These are phyloP conservation scores for Alternaria burnsii DNA, from an alignment of 2,329 filamentous ascomycete species.

Conservation along the genomic window DNA sequence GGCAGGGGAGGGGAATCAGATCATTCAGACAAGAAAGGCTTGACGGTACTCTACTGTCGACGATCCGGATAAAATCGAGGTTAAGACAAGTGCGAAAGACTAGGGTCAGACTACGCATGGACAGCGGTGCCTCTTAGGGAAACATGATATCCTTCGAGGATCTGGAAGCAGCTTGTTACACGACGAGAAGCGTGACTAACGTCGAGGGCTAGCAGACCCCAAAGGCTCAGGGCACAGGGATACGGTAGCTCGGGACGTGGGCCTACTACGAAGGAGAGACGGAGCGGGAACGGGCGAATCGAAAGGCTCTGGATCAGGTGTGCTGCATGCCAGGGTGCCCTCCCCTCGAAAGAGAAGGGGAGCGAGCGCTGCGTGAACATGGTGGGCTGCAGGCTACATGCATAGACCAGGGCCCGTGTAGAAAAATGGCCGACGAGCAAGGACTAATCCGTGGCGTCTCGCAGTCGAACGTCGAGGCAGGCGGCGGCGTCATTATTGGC, in stretches of 20 bases:
- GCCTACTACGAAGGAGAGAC: conserved; percentile 47
- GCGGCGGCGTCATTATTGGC: conserved; percentile 49
- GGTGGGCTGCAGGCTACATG: conserved; percentile 43
- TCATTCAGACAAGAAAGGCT: conserved; percentile 51
- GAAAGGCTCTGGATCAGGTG: conserved; percentile 47
- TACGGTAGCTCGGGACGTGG: conserved; percentile 54
- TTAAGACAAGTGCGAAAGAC: conserved; percentile 47
- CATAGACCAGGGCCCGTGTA: conserved; percentile 48
- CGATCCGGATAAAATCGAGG: conserved; percentile 54
- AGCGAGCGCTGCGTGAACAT: conserved; percentile 46
- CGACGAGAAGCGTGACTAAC: conserved; percentile 51
- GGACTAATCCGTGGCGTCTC: conserved; percentile 50
- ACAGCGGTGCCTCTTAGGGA: conserved; percentile 46
- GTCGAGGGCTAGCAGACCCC: conserved; percentile 47
- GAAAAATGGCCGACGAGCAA: conserved; percentile 53
- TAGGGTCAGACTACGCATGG: conserved; percentile 49
- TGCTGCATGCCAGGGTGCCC: conserved; percentile 46
- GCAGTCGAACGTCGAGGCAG: conserved; percentile 46
- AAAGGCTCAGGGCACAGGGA: conserved; percentile 47
- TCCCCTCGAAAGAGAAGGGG: conserved; percentile 46
- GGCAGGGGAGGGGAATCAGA: conserved; percentile 47
- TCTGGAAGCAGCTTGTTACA: conserved; percentile 52
- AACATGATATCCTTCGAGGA: conserved; percentile 51
- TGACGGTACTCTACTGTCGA: conserved; percentile 50
- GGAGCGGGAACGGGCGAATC: conserved; percentile 47